Base-by-base conservation (phyloP, 163 green algal species). In the Scenedesmus sp. region DNA sequence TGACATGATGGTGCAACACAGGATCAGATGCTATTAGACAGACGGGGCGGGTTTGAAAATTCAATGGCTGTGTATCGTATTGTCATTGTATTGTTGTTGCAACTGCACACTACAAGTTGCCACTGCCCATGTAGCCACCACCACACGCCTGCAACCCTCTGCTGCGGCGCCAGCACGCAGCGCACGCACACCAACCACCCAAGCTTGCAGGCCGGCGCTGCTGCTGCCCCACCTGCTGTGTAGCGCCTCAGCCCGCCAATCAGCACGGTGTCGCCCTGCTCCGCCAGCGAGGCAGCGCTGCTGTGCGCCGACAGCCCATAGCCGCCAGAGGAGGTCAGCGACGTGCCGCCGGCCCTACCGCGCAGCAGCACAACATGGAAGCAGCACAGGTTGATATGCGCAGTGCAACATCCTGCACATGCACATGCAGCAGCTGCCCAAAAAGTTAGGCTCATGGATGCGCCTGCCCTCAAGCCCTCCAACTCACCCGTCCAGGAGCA, bases 401-500 rank as follows among this genome's bases (percentile, higher is more conserved):
- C 59, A 18, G 16, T 33, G 59, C 59, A 72, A 35, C 59, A 22
- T 33, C 22, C 5, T 35, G 59, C 5, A 6, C 13, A 12, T 3
- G 26, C 24, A n/a, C n/a, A n/a, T n/a, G n/a, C n/a, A n/a, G n/a
- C n/a, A n/a, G n/a, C n/a, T n/a, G n/a, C n/a, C n/a, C n/a, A 26
- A 49, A 20, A 16, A 81, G 3, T 81, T 3, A 20, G 10, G 37
- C 49, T 43, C 15, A 83, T 24, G 10, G n/a, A n/a, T n/a, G 37
- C 9, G 9, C 30, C 5, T 33, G 13, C 0, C 24, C 12, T n/a
- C 44, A 13, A 12, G 1, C n/a, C 35, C n/a, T 42, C 26, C 42
- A 61, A 51, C 82, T 26, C 53, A 87, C 82, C 82, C 30, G 94
- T 99, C 72, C 95, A 99, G 93, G 91, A 98, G 46, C 94, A 94